phyloP scores from a whole-genome alignment of 2,329 filamentous ascomycete genomes.

The Rhinocladiella mackenziei region DNA sequence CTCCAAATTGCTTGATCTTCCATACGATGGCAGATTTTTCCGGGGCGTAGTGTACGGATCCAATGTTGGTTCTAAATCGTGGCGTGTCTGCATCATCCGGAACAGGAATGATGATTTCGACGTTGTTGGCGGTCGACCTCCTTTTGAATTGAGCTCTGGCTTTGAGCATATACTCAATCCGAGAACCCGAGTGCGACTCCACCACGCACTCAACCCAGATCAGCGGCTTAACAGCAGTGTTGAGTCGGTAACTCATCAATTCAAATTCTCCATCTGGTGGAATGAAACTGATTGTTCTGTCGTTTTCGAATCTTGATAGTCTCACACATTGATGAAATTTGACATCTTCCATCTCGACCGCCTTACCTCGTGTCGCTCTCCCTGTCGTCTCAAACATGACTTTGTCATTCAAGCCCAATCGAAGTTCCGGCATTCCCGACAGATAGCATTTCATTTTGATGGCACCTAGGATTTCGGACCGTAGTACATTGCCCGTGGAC shows the following conservation, averaged over 20 bases:
- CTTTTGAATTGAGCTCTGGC: slow-evolving; percentile 97
- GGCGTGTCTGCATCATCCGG: slow-evolving; percentile 96
- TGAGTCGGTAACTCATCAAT: slow-evolving; percentile 97
- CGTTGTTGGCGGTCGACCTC: slow-evolving; percentile 95
- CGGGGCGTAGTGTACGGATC: slow-evolving; percentile 93
- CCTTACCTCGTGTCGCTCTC: slow-evolving; percentile 86
- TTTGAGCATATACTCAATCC: slow-evolving; percentile 99
- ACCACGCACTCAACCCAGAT: slow-evolving; percentile 99
- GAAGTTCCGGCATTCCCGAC: slow-evolving; percentile 94
- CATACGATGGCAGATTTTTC: slow-evolving; percentile 97
- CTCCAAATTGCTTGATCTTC: slow-evolving; percentile 99
- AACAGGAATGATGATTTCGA: slow-evolving; percentile 95
- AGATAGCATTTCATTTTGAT: slow-evolving; percentile 99
- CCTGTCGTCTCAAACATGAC: slow-evolving; percentile 99
- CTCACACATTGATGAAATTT: slow-evolving; percentile 99
- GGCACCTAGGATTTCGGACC: slow-evolving; percentile 92
- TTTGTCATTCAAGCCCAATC: slow-evolving; percentile 94
- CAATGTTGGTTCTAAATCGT: slow-evolving; percentile 94
- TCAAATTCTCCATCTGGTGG: slow-evolving; percentile 98
- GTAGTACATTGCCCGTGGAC: slow-evolving; percentile 87
- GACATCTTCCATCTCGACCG: slow-evolving; percentile 99
- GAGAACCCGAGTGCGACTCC: slow-evolving; percentile 88
- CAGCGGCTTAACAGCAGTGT: slow-evolving; percentile 95
- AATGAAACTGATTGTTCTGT: slow-evolving; percentile 97
- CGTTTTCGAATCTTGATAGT: slow-evolving; percentile 93